Conservation (phyloP, 257 asterid species). For the Sherardia arvensis region DNA sequence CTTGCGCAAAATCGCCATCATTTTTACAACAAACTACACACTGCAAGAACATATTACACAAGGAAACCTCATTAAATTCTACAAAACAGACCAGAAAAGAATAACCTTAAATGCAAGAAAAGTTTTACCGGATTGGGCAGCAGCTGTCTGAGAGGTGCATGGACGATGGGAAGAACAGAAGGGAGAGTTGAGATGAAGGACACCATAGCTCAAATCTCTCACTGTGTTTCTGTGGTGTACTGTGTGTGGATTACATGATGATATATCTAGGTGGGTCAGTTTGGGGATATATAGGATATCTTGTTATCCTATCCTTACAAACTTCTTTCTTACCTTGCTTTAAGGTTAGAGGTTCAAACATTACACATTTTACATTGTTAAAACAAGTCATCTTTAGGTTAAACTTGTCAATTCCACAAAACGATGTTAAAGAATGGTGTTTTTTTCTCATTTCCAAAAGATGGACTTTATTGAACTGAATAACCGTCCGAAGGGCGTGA, state of each 20-base stretch:
- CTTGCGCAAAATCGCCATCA: constrained; percentile 27
- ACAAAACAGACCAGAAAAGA: neutral
- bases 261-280: constrained; percentile 8
- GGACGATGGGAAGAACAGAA: constrained; percentile 33
- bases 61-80: neutral
- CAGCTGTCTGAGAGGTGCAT: constrained; percentile 26
- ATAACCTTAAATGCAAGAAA: neutral
- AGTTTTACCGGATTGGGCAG: constrained; percentile 38
- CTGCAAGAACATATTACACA: constrained; percentile 20
- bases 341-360: neutral
- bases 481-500: constrained; percentile 1
- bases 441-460: neutral
- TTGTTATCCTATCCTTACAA: constrained; percentile 8
- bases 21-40: constrained; percentile 41
- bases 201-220: constrained; percentile 31
- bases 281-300: constrained; percentile 1
- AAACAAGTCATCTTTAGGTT: neutral
- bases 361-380: too few species aligned
- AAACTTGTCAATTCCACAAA: too few species aligned
- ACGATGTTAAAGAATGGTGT: neutral
- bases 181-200: constrained; percentile 75
- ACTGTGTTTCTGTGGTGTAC: neutral
- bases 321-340: neutral
- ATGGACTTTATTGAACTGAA: constrained; percentile 5
- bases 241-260: neutral